Conservation (phyloP, 2,329 filamentous ascomycete genomes). For the Hypoxylon sp. region DNA sequence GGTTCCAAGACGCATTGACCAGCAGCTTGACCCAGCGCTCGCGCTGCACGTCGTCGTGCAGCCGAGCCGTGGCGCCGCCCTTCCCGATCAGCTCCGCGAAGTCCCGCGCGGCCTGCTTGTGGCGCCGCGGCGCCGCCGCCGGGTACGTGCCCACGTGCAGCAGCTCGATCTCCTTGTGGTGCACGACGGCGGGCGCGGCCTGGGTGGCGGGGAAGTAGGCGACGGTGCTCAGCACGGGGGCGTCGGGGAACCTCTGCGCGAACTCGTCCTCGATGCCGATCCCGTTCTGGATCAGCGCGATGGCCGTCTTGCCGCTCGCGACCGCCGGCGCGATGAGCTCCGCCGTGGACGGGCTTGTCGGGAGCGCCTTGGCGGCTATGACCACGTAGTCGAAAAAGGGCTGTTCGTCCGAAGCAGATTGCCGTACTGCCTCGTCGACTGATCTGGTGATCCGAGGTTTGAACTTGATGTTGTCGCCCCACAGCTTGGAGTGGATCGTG, state of each 20-base stretch:
- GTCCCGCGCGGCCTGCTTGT: constrained; percentile 49
- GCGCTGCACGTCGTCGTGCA: constrained; percentile 63
- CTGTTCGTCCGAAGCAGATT: neutral
- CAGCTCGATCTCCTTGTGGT: constrained; percentile 59
- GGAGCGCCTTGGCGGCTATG: constrained; percentile 47
- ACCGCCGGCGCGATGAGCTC: constrained; percentile 50
- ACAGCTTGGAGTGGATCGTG: constrained; percentile 50
- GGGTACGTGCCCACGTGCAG: constrained; percentile 66
- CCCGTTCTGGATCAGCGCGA: constrained; percentile 70
- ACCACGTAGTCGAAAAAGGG: constrained; percentile 49
- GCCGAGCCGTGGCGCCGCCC: constrained; percentile 58
- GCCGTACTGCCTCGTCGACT: constrained; percentile 49
- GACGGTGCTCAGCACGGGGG: constrained; percentile 64
- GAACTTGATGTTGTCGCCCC: constrained; percentile 48
- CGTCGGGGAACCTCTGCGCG: constrained; percentile 58
- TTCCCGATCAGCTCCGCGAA: constrained; percentile 58
- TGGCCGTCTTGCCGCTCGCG: constrained; percentile 54
- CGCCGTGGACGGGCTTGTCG: constrained; percentile 44
- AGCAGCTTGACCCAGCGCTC: constrained; percentile 68
- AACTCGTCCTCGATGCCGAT: constrained; percentile 67
- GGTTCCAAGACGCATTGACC: constrained; percentile 68
- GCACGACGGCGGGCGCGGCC: constrained; percentile 60
- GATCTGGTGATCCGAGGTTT: constrained; percentile 46
- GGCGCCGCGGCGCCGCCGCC: constrained; percentile 42
- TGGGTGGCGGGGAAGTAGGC: constrained; percentile 67